Evolutionary conservation across 805 yeast genomes (phyloP).

Genomic region (Yamadazyma takamatsuzukensis): DNA sequence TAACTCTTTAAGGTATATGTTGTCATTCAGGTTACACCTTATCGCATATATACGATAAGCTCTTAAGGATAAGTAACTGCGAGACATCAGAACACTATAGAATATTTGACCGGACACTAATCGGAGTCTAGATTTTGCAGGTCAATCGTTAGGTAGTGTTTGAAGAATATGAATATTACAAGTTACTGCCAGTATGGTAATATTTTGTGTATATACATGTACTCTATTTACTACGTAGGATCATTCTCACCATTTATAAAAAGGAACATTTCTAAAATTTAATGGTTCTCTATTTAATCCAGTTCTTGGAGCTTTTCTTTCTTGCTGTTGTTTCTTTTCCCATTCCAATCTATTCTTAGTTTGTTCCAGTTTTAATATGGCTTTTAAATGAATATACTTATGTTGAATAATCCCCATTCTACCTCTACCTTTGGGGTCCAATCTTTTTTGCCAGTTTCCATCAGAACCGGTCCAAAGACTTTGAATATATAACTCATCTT

Average conservation of each 20-base stretch:
- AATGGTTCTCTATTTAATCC: conserved; percentile 43
- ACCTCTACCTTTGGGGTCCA: conserved; percentile 88
- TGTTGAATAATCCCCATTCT: conserved; percentile 76
- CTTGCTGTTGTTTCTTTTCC: conserved; percentile 51
- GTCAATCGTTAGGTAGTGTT: no score
- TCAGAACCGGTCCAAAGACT: conserved; percentile 93
- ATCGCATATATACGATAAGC: no score
- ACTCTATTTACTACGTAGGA: no score
- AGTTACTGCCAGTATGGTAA: no score
- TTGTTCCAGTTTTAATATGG: conserved; percentile 64
- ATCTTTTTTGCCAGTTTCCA: conserved; percentile 65
- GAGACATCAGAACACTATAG: no score
- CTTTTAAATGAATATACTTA: conserved; percentile 76
- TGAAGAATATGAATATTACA: no score
- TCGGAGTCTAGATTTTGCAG: no score
- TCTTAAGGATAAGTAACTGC: no score
- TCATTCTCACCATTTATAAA: conserved; percentile 39
- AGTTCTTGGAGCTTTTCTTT: conserved; percentile 50
- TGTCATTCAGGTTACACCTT: no score
- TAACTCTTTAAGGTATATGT: no score
- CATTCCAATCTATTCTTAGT: conserved; percentile 58
- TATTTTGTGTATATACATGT: no score
- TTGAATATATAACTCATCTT: conserved; percentile 63
- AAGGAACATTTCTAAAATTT: conserved; percentile 39
- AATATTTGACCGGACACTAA: no score